Base-by-base conservation (phyloP, 108 stramenopile species). In the Nitzschia inconspicua region DNA sequence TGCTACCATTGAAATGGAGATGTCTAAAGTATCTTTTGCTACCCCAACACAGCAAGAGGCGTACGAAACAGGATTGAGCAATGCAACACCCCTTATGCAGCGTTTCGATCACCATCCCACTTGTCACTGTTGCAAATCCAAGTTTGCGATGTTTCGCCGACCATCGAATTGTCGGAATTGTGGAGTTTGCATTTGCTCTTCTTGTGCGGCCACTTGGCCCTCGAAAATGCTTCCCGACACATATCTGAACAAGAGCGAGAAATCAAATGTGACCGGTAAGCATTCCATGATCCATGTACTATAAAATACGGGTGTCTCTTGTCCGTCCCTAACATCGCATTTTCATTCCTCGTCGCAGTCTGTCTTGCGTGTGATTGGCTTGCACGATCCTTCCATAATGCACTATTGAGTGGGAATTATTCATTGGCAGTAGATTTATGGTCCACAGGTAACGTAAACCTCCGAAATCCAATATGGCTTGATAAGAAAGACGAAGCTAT, bases 401-500 rank as follows among this genome's bases (percentile, higher is more conserved):
- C 83, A 4, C 51, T 84, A 35, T 23, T 84, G 30, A 31, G 51
- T 35, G 79, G 79, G 14, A 55, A 66, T 24, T 70, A 70, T 41
- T 44, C 44, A 28, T 44, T 30, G n/a, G 79, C 70, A 2, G 18
- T 77, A 10, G 66, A 77, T 30, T 23, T 79, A 30, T 80, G 71
- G 62, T 44, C 57, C 27, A 84, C 83, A 7, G 83, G 83, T 11
- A 84, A 84, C 51, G 37, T 84, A 4, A 84, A 84, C 36, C 35
- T 80, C 19, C 73, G 83, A 9, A 57, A 41, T 39, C 78, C 82
- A 2, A 76, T 77, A 57, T 64, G 70, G 28, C 55, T 40, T 14
- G 50, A 55, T 36, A 66, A 47, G 8, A 65, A 61, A 44, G 55
- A 32, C n/a, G 66, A 52, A 37, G 26, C 26, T 3, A 52, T 52